Conservation (phyloP, 805 yeast species). For the Saccharomyces eubayanus region DNA sequence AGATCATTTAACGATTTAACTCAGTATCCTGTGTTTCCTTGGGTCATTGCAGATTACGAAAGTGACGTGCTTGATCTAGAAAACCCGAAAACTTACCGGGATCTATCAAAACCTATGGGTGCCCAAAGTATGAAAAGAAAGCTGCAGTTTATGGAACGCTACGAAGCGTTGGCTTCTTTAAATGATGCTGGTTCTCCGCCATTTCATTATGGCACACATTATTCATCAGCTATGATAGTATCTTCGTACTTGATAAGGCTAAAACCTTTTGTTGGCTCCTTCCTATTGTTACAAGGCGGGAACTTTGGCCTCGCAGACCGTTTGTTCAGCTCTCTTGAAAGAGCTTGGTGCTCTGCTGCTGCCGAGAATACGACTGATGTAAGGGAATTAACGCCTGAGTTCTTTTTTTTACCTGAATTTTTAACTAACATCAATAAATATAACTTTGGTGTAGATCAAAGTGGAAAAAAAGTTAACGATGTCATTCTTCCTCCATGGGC, state of each 20-base stretch:
- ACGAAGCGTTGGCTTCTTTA: conserved; percentile 57
- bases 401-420: conserved; percentile 75
- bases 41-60: conserved; percentile 79
- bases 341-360: conserved; percentile 77
- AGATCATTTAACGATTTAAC: conserved; percentile 83
- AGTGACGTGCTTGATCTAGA: conserved; percentile 61
- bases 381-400: conserved; percentile 80
- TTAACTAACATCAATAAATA: conserved; percentile 55
- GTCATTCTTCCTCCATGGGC: conserved; percentile 83
- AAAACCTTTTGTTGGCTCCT: conserved; percentile 75
- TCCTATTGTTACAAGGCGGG: conserved; percentile 74
- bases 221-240: conserved; percentile 90
- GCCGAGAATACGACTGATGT: conserved; percentile 79
- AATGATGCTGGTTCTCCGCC: conserved; percentile 57
- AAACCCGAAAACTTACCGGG: conserved; percentile 58
- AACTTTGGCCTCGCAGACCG: conserved; percentile 85
- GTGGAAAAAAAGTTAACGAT: conserved; percentile 45
- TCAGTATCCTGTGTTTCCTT: conserved; percentile 86
- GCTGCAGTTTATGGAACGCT: conserved; percentile 58
- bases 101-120: conserved; percentile 85
- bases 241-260: conserved; percentile 69
- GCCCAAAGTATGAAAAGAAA: conserved; percentile 63
- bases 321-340: conserved; percentile 61
- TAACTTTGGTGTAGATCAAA: conserved; percentile 64
- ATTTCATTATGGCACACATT: conserved; percentile 89